Evolutionary conservation across 768 basidiomycete genomes (phyloP).

Genomic region (Gelatoporia subvermispora): DNA sequence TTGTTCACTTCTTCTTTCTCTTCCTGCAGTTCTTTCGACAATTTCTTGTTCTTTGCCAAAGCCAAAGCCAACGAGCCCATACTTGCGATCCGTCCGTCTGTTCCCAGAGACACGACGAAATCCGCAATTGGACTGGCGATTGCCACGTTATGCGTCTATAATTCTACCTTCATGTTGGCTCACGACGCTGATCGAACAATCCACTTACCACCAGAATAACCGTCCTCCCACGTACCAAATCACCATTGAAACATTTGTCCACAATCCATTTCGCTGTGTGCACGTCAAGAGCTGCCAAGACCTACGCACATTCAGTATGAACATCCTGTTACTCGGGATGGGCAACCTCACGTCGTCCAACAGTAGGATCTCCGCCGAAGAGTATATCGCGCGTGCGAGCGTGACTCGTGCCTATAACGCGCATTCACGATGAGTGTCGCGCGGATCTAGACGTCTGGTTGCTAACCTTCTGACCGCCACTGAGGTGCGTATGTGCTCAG

Average conservation of each 20-base stretch:
- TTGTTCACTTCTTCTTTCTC: constrained; percentile 14
- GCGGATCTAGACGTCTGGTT: constrained; percentile 29
- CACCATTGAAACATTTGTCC: constrained; percentile 41
- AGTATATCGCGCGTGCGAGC: constrained; percentile 16
- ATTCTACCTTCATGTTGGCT: not conserved
- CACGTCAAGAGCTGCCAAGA: too few species aligned
- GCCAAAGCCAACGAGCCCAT: constrained; percentile 44
- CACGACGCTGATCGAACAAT: not conserved
- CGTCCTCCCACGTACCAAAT: constrained; percentile 42
- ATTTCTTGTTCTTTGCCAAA: constrained; percentile 34
- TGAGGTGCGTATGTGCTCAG: too few species aligned
- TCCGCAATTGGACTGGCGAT: constrained; percentile 44
- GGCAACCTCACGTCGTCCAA: constrained; percentile 55
- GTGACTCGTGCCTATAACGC: not conserved
- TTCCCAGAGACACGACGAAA: constrained; percentile 40
- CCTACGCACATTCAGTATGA: constrained; percentile 45
- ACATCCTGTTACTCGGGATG: constrained; percentile 34
- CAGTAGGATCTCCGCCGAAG: constrained; percentile 53
- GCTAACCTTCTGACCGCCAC: constrained; percentile 46
- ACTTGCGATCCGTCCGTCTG: too few species aligned
- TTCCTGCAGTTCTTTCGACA: constrained; percentile 19
- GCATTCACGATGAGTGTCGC: not conserved
- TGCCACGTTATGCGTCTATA: constrained; percentile 45
- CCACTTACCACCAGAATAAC: constrained; percentile 41
- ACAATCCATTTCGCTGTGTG: too few species aligned